Base-by-base conservation (phyloP, 1,284 basidiomycete genomes). In the Fomitopsis palustris region DNA sequence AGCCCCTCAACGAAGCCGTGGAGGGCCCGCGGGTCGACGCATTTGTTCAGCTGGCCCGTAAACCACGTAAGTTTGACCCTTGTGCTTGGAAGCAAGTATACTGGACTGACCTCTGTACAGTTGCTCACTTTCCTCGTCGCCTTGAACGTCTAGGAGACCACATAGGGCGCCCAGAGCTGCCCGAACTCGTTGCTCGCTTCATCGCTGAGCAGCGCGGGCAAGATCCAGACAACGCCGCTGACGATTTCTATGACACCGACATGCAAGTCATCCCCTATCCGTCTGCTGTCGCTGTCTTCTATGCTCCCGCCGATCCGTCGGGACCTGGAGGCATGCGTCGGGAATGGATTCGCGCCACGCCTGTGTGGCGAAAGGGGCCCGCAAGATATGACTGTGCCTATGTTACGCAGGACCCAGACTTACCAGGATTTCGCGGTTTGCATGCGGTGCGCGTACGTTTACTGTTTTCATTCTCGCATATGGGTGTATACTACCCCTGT, bases 221-320 rank as follows among this genome's bases (percentile, higher is more conserved):
- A n/a, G 17, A 42, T n/a, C n/a, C 41, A 5, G 41, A n/a, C 10
- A 21, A 19, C 3, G 41, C 7, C n/a, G 41, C 17, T 8, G 41
- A 3, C 4, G 27, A 21, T 19, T 27, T 35, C 12, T 7, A 27
- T 6, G 25, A 37, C 21, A 21, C 37, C 19, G 21, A 37, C 35
- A 23, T 52, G 6, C 35, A 19, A 16, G 47, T 39, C 5, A 21
- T 3, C 41, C 39, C 65, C 3, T 64, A 56, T 16, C 54, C 55
- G 3, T 69, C 67, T 2, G 64, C 65, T 0, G 43, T 55, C 0
- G 62, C 67, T 0, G 54, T 45, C 0, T 71, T 59, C 43, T 65
- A 65, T 55, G 69, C 71, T 14, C 71, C 68, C 2, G 70, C 69
- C 56, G 71, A 73, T 21, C 55, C 35, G 1, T 68, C 55, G n/a